Conservation (phyloP, 2,329 filamentous ascomycete species). For the Ceratocystis smalleyi region DNA sequence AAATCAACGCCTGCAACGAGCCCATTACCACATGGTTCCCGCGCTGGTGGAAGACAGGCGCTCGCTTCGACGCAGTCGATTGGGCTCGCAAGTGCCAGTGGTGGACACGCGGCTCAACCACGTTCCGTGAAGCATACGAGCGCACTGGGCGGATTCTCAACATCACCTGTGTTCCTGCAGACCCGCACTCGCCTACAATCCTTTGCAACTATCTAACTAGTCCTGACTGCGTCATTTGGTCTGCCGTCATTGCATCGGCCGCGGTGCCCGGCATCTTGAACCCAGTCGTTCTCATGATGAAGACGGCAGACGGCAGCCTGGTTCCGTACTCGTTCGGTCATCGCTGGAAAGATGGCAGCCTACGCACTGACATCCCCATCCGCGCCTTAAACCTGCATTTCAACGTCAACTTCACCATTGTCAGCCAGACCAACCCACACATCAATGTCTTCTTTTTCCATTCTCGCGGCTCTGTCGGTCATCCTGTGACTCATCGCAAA, state of each 20-base stretch:
- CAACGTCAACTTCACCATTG: slow-evolving; percentile 96
- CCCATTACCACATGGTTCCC: slow-evolving; percentile 57
- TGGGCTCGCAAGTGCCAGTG: slow-evolving; percentile 77
- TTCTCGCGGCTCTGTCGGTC: slow-evolving; percentile 76
- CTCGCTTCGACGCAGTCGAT: slow-evolving; percentile 81
- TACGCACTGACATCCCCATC: slow-evolving; percentile 89
- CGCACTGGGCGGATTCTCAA: slow-evolving; percentile 89
- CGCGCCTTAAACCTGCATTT: slow-evolving; percentile 91
- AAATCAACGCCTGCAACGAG: slow-evolving; percentile 76
- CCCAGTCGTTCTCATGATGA: slow-evolving; percentile 85
- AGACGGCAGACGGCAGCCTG: slow-evolving; percentile 59
- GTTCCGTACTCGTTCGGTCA: slow-evolving; percentile 91
- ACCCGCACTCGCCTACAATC: slow-evolving; percentile 83
- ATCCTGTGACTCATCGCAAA: slow-evolving; percentile 82
- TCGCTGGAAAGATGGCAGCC: slow-evolving; percentile 96
- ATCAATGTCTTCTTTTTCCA: slow-evolving; percentile 99
- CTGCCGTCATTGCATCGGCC: slow-evolving; percentile 82
- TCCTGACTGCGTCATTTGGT: slow-evolving; percentile 97
- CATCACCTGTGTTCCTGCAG: slow-evolving; percentile 86
- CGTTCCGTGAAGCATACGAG: slow-evolving; percentile 87
- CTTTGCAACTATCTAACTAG: slow-evolving; percentile 89
- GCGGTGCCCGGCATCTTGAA: slow-evolving; percentile 94
- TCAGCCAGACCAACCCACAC: slow-evolving; percentile 79
- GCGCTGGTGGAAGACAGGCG: slow-evolving; percentile 84
- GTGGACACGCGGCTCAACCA: slow-evolving; percentile 84